Evolutionary conservation across 768 basidiomycete genomes (phyloP).

Genomic region (Hericium alpestre): DNA sequence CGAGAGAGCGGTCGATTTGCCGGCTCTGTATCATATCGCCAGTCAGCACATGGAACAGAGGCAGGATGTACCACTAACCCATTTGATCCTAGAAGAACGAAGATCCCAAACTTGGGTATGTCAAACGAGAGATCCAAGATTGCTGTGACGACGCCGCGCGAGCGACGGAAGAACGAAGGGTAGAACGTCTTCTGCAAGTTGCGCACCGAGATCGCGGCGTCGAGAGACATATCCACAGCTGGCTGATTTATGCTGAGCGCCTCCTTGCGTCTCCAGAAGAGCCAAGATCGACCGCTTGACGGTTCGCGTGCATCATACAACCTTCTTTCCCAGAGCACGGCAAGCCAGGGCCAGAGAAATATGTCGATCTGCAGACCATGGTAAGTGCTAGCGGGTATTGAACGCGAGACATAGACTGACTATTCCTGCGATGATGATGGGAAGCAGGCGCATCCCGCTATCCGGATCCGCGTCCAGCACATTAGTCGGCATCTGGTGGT

Average conservation of each 20-base stretch:
- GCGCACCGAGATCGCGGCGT: constrained; percentile 50
- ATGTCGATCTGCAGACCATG: constrained; percentile 42
- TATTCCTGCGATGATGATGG: constrained; percentile 51
- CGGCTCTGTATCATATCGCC: constrained; percentile 36
- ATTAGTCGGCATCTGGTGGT: constrained; percentile 42
- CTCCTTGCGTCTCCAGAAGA: constrained; percentile 9
- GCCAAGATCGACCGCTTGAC: constrained; percentile 12
- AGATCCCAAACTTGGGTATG: constrained; percentile 66
- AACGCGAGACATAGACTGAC: constrained; percentile 28
- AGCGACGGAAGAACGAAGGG: constrained; percentile 35
- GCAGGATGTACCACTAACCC: constrained; percentile 28
- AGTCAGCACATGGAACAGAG: background rate
- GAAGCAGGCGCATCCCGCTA: constrained; percentile 39
- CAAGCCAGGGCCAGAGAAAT: constrained; percentile 66
- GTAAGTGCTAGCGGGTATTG: background rate
- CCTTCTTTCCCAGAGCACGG: constrained; percentile 43
- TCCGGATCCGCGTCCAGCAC: constrained; percentile 52
- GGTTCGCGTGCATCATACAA: constrained; percentile 51
- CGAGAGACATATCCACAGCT: constrained; percentile 20
- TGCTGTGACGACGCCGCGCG: constrained; percentile 44
- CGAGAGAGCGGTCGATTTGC: constrained; percentile 65
- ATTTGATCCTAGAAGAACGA: constrained; percentile 65
- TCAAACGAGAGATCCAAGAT: constrained; percentile 56
- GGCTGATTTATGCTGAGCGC: background rate
- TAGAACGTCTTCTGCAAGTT: constrained; percentile 51